Percentiles rank a stretch among this genome's conserved stretches.
Evolutionary conservation across 345 rosid species (phyloP).

Genomic region (Excoecaria cochinchinensis): DNA sequence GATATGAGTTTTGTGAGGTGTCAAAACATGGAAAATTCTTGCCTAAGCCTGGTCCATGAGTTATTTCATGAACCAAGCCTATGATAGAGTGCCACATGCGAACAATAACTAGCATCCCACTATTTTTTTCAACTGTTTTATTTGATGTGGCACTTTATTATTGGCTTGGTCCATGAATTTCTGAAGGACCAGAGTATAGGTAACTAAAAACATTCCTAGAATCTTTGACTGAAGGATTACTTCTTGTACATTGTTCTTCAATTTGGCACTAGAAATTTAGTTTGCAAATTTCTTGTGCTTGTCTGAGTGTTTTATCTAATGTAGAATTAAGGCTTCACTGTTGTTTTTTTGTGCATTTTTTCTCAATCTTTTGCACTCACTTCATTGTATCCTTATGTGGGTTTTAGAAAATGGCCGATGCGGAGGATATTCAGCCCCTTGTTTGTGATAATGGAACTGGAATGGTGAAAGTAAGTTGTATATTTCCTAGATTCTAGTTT

Average conservation of each 20-base stretch:
- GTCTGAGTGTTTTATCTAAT: too few relatives aligned
- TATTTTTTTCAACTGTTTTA: too few relatives aligned
- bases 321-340: too few relatives aligned
- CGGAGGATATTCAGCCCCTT: conserved; percentile 54
- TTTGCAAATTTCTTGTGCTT: not conserved
- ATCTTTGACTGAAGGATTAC: not conserved
- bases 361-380: not conserved
- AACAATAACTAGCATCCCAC: too few relatives aligned
- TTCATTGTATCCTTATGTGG: not conserved
- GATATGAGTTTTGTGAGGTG: too few relatives aligned
- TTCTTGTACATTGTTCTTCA: not conserved
- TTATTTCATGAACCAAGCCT: too few relatives aligned
- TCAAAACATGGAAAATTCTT: too few relatives aligned
- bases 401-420: conserved; percentile 30
- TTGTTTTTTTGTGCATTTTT: not conserved
- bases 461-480: conserved; percentile 56
- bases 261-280: not conserved
- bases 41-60: too few relatives aligned
- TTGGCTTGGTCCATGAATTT: not conserved
- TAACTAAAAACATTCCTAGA: not conserved
- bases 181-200: not conserved
- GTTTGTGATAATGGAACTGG: conserved; percentile 73
- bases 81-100: too few relatives aligned
- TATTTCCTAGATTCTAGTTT: not conserved
- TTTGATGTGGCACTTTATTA: too few relatives aligned